Evolutionary conservation across 225 moss, liverwort and hornwort species (phyloP), one percentile per base, ranked within the genome.

Genomic region (Physcomitrellopsis africana): DNA sequence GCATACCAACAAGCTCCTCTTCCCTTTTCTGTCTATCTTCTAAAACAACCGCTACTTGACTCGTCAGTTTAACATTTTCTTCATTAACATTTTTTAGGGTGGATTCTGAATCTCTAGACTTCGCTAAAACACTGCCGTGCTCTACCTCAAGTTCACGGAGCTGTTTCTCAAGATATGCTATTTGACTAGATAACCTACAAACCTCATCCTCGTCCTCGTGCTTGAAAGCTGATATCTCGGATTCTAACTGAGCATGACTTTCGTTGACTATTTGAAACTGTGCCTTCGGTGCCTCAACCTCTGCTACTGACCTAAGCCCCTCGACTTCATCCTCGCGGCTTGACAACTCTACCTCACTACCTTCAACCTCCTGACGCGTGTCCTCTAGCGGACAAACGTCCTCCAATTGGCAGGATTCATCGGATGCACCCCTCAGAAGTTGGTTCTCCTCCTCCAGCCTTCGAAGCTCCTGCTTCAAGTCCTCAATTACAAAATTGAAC

Each of bases 361-460:
- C 37, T 72, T 72, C 72, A 72, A 72, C 76, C 59, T 60, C 67
- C 54, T 67, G 11, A 10, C 4, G 32, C 63, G 67, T n/a, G 43
- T 68, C 67, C 48, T 57, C 72, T 48, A 37, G 64, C 71, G 55
- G 55, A 22, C 42, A 43, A 53, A n/a, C 29, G 26, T 22, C 24
- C 56, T 63, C n/a, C 17, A 47, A 17, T 68, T 51, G 29, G 76
- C 72, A 76, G 72, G 67, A 79, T 62, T 83, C 79, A 83, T 68
- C 49, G 76, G 75, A 83, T 72, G 42, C 47, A 60, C 54, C 57
- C 44, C 54, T 75, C 72, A 79, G 60, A 17, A 53, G 10, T 67
- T 61, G 66, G 62, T 79, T 79, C 62, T 79, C 79, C 83, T 79
- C 83, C 79, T 83, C 71, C 76, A 63, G 70, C 56, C 72, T 79